phyloP scores from a whole-genome alignment of 352 stramenopile genomes.

The Aphanomyces astaci region DNA sequence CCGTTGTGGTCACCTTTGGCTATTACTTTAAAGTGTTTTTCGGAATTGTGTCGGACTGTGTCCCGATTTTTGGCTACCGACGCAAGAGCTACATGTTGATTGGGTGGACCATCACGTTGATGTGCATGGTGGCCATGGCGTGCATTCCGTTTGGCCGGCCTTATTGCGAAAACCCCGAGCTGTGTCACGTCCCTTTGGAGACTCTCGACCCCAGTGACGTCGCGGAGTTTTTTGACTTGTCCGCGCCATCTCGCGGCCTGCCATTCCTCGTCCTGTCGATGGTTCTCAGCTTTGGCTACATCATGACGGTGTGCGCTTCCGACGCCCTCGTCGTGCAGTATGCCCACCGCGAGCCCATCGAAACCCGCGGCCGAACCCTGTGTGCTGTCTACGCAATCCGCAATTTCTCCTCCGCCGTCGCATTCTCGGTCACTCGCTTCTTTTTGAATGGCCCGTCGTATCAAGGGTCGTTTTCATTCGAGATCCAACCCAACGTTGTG shows the following conservation, averaged over 20 bases:
- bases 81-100: constrained; percentile 38
- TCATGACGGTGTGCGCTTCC: neutral
- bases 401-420: neutral
- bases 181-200: neutral
- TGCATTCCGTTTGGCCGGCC: constrained; percentile 32
- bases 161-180: constrained; percentile 25
- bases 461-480: constrained; percentile 6
- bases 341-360: constrained; percentile 6
- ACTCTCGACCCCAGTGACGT: neutral
- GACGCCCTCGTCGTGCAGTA: constrained; percentile 5
- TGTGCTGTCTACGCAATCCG: neutral
- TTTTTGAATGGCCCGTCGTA: constrained; percentile 8
- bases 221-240: neutral
- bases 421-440: neutral
- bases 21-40: constrained; percentile 37
- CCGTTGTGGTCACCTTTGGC: constrained; percentile 7
- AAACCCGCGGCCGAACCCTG: neutral
- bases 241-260: neutral
- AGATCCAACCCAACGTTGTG: neutral
- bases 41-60: constrained; percentile 34
- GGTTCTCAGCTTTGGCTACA: constrained; percentile 7
- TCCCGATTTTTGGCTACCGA: constrained; percentile 35
- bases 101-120: constrained; percentile 34
- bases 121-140: constrained; percentile 33
- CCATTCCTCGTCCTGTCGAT: constrained; percentile 2